Conservation (phyloP, 2,329 filamentous ascomycete species). For the Fusarium heterosporum region DNA sequence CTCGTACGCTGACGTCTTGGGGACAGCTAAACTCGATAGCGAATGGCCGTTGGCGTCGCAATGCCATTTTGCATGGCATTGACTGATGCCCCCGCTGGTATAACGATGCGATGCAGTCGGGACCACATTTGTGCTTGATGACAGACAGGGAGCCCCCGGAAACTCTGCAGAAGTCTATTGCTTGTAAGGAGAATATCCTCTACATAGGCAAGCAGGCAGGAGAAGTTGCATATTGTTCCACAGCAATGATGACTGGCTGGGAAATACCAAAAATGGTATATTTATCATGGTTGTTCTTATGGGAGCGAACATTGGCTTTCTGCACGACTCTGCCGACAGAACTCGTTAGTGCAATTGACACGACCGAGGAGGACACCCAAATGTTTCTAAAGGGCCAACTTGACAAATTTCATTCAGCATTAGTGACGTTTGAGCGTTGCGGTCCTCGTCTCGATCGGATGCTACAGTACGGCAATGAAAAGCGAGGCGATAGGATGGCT, state of each 20-base stretch:
- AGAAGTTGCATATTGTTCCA: conserved; percentile 22
- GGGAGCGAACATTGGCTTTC: background rate
- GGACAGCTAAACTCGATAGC: conserved; percentile 45
- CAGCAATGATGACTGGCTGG: background rate
- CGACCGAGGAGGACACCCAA: conserved; percentile 8
- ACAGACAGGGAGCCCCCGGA: conserved; percentile 48
- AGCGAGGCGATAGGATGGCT: conserved; percentile 40
- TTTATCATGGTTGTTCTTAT: background rate
- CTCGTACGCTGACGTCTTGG: conserved; percentile 45
- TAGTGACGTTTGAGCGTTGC: conserved; percentile 23
- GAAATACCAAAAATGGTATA: background rate
- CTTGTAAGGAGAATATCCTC: conserved; percentile 15
- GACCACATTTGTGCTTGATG: conserved; percentile 39
- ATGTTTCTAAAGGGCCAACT: conserved; percentile 19
- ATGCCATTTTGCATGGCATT: conserved; percentile 48
- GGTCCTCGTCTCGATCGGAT: conserved; percentile 32
- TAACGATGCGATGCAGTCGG: conserved; percentile 44
- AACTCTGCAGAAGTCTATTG: conserved; percentile 31
- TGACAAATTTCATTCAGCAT: conserved; percentile 32
- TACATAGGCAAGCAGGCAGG: conserved; percentile 14
- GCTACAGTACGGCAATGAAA: conserved; percentile 19
- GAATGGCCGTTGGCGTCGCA: conserved; percentile 48
- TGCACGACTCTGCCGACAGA: background rate
- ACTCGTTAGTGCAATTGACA: conserved; percentile 4
- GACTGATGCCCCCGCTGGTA: conserved; percentile 43